Conservation (phyloP, 2,329 filamentous ascomycete species). For the Fusarium neocosmosporiellum region DNA sequence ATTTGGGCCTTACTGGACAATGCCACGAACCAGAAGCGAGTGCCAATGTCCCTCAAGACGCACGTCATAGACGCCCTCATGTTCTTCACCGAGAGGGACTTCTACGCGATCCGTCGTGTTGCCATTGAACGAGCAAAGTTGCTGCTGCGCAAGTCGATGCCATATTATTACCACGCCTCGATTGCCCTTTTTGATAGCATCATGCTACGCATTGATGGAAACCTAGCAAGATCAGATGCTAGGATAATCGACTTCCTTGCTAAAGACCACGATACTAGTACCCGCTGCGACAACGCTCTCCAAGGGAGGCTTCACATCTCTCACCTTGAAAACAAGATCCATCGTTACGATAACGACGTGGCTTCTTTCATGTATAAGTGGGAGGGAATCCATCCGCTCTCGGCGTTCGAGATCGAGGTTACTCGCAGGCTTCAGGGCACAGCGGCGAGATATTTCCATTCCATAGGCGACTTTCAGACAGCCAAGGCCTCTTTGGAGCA, state of each 20-base stretch:
- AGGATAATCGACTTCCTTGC: conserved; percentile 41
- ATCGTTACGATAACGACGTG: conserved; percentile 46
- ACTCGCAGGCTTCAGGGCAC: conserved; percentile 48
- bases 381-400: conserved; percentile 44
- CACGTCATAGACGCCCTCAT: conserved; percentile 44
- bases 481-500: conserved; percentile 47
- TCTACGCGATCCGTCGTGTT: conserved; percentile 35
- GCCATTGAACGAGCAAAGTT: conserved; percentile 42
- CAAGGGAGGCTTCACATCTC: conserved; percentile 49
- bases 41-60: conserved; percentile 23
- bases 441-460: conserved; percentile 48
- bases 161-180: conserved; percentile 47
- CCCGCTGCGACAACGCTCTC: conserved; percentile 44
- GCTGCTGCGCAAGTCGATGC: conserved; percentile 43
- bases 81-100: conserved; percentile 48
- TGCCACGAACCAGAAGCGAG: conserved; percentile 16
- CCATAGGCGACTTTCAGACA: conserved; percentile 46
- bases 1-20: conserved; percentile 45
- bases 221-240: conserved; percentile 41
- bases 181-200: conserved; percentile 48
- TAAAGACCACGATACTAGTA: conserved; percentile 19
- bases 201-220: conserved; percentile 42
- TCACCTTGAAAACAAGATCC: conserved; percentile 50
- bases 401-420: conserved; percentile 48
- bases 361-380: conserved; percentile 46